Conservation (phyloP, 345 rosid genomes). For the Excoecaria agallocha region DNA sequence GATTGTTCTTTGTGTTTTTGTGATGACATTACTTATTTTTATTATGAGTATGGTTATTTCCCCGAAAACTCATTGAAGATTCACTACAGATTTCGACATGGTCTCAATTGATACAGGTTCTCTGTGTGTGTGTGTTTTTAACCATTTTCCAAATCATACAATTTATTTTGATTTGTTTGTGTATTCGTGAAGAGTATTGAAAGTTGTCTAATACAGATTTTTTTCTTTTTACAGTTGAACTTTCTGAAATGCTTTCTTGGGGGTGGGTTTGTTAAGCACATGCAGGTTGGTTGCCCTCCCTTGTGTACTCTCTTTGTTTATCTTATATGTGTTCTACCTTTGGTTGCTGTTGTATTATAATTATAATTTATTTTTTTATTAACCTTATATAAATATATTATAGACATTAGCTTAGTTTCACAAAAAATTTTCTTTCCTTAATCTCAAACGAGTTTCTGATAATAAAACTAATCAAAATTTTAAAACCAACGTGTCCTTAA, state of each 20-base stretch:
- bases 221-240: conserved; percentile 49
- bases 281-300: conserved; percentile 62
- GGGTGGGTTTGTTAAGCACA: conserved; percentile 87
- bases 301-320: no score
- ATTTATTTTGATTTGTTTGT: neutral
- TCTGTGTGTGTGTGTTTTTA: neutral
- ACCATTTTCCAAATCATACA: neutral
- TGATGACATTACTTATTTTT: conserved; percentile 8
- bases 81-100: conserved; percentile 59
- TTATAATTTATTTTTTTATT: no score
- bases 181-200: conserved; percentile 1
- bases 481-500: no score
- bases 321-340: no score
- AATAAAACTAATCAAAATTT: no score
- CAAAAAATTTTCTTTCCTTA: no score
- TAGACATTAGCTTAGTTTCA: no score
- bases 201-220: neutral
- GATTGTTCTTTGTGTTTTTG: neutral
- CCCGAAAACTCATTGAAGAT: conserved; percentile 67
- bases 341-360: no score
- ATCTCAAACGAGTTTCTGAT: no score
- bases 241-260: conserved; percentile 82
- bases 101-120: conserved; percentile 76
- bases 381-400: no score
- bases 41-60: conserved; percentile 49